phyloP scores from a whole-genome alignment of 345 rosid genomes.

The Murraya paniculata region DNA sequence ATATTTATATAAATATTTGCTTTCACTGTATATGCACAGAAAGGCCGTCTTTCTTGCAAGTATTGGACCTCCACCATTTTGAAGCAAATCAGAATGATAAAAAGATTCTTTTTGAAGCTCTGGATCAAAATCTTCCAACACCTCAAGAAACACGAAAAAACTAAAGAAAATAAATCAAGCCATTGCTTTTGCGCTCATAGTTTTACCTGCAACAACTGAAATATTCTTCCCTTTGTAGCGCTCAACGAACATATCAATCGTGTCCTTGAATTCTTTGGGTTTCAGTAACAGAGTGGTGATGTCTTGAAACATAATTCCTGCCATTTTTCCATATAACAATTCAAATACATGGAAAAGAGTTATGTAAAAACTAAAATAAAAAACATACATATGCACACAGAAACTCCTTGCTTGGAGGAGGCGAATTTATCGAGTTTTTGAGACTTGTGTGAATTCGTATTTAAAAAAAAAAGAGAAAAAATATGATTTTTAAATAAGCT shows the following conservation, averaged over 20 bases:
- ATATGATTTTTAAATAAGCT: not conserved
- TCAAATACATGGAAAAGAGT: not conserved
- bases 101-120: constrained; percentile 19
- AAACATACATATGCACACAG: not conserved
- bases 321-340: constrained; percentile 15
- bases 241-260: constrained; percentile 90
- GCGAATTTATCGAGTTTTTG: not conserved
- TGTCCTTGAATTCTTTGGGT: constrained; percentile 85
- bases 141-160: constrained; percentile 1
- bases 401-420: not conserved
- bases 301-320: constrained; percentile 98
- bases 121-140: constrained; percentile 14
- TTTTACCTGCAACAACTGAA: constrained; percentile 92
- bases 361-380: not conserved
- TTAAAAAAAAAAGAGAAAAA: no score
- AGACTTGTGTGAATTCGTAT: not conserved
- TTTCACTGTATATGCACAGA: constrained; percentile 11
- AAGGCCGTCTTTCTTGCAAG: constrained; percentile 21
- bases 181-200: not conserved
- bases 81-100: constrained; percentile 25
- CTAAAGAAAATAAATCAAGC: not conserved
- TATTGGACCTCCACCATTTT: constrained; percentile 33
- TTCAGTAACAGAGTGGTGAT: constrained; percentile 87
- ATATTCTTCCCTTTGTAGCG: constrained; percentile 82
- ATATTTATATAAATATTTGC: not conserved